A percentile compares a stretch with the other conserved stretches of the same genome.
These are phyloP conservation scores for Umbelopsis sp. DNA, from an alignment of 192 early-diverging fungal genomes.

Conservation along the genomic window DNA sequence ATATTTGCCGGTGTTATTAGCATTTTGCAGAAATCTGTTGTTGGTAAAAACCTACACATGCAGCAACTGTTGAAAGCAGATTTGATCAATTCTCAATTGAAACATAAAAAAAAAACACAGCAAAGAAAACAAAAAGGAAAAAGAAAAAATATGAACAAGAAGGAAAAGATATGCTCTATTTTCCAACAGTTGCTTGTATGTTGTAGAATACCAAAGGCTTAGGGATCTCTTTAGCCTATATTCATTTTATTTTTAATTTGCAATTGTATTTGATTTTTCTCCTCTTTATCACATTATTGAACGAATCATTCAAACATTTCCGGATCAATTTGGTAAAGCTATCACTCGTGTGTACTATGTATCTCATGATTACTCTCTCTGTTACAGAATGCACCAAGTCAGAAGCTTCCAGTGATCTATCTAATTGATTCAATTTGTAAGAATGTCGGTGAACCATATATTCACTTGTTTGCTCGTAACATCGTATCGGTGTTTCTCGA, in stretches of 20 bases:
- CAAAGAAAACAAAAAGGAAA: neutral
- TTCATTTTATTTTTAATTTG: neutral
- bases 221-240: neutral
- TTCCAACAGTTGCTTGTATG: constrained; percentile 2
- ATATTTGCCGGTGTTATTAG: too few relatives aligned
- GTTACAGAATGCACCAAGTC: constrained; percentile 65
- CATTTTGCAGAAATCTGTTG: too few relatives aligned
- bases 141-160: neutral
- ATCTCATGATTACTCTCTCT: constrained; percentile 14
- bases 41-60: too few relatives aligned
- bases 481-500: constrained; percentile 76
- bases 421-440: constrained; percentile 96
- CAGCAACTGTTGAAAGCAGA: too few relatives aligned
- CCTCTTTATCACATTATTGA: neutral
- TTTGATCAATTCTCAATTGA: neutral
- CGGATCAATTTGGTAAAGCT: constrained; percentile 4
- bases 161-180: neutral
- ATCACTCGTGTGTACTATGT: neutral
- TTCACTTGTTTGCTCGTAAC: constrained; percentile 69
- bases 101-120: neutral
- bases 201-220: neutral
- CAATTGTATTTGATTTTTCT: neutral
- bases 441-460: constrained; percentile 84
- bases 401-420: constrained; percentile 90
- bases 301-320: neutral